These are phyloP conservation scores for Tolypocladium tropicale DNA, from an alignment of 2,329 filamentous ascomycete species.

Conservation along the genomic window DNA sequence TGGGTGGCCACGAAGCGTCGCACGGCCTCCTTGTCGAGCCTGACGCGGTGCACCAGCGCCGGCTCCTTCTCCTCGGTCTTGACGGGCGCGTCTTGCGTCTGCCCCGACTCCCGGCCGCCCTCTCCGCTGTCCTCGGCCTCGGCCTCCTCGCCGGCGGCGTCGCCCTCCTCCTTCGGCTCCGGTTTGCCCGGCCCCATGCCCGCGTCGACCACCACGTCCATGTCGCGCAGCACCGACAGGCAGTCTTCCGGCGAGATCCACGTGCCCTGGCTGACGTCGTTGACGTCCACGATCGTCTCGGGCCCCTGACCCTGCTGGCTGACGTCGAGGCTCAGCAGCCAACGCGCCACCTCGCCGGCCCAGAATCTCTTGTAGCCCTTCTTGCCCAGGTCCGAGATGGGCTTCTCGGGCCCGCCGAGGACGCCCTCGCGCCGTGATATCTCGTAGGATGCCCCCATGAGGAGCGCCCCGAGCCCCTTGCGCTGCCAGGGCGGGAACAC, in stretches of 20 bases:
- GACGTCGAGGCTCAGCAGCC: conserved; percentile 39
- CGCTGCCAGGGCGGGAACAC: conserved; percentile 94
- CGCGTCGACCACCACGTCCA: conserved; percentile 59
- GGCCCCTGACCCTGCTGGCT: conserved; percentile 9
- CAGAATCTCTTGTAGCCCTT: conserved; percentile 80
- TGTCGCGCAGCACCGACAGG: conserved; percentile 64
- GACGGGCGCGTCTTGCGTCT: background rate
- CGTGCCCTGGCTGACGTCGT: conserved; percentile 63
- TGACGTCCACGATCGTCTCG: conserved; percentile 50
- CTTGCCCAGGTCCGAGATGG: conserved; percentile 74
- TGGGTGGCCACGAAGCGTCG: conserved; percentile 57
- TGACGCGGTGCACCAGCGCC: conserved; percentile 30
- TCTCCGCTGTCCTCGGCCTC: conserved; percentile 1
- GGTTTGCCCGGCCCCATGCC: conserved; percentile 33
- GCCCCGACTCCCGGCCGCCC: conserved; percentile 9
- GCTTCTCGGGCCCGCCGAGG: conserved; percentile 88
- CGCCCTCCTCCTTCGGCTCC: conserved; percentile 10
- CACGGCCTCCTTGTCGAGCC: conserved; percentile 44
- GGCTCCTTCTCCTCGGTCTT: conserved; percentile 17
- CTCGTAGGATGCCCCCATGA: conserved; percentile 92
- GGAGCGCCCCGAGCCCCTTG: conserved; percentile 73
- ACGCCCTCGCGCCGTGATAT: conserved; percentile 75
- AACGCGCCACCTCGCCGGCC: conserved; percentile 74
- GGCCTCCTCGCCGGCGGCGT: conserved; percentile 8
- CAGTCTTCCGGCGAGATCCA: conserved; percentile 84